Evolutionary conservation across 352 stramenopile species (phyloP), one percentile per base, ranked within the genome.

Genomic region (Phytophthora palmivora): DNA sequence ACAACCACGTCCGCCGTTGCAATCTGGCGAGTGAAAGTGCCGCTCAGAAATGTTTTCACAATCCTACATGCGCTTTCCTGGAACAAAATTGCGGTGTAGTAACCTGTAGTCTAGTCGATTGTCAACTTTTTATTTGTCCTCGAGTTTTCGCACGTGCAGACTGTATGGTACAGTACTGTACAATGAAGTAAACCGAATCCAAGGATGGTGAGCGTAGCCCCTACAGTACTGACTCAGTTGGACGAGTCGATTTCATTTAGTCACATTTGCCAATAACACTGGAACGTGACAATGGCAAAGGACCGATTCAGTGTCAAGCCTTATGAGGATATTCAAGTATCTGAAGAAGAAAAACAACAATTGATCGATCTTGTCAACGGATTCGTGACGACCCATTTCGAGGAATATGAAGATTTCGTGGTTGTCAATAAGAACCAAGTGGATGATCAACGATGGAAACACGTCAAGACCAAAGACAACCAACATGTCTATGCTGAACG

Each of bases 391-490:
- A 28, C 24, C 3, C 24, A 28, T 28, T 28, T 28, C 24, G 24
- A 28, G 24, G 24, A 28, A 28, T 28, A 28, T 22, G 15, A 16
- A 41, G 15, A 14, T 41, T 41, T 19, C 2, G 34, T n/a, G 9
- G 2, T 41, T 41, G 34, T 21, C 34, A 41, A 55, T 16, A 14
- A 34, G 22, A 33, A 49, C 9, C 24, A 28, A 28, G 24, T 28
- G 24, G 24, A 28, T 28, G 24, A 28, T 28, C 24, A 28, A 28
- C 24, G 24, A 28, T 72, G 63, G 57, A 63, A 59, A 18, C 39
- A 58, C 21, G 43, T 66, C 49, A 72, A 63, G 50, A 36, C 57
- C 28, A 53, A 57, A 24, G 63, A 67, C 22, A 62, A 67, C 21
- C 33, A 67, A 10, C 55, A 57, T 30, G 47, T 65, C 22, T 66